Conservation (phyloP, 352 stramenopile species). For the Globisporangium recalcitrans region DNA sequence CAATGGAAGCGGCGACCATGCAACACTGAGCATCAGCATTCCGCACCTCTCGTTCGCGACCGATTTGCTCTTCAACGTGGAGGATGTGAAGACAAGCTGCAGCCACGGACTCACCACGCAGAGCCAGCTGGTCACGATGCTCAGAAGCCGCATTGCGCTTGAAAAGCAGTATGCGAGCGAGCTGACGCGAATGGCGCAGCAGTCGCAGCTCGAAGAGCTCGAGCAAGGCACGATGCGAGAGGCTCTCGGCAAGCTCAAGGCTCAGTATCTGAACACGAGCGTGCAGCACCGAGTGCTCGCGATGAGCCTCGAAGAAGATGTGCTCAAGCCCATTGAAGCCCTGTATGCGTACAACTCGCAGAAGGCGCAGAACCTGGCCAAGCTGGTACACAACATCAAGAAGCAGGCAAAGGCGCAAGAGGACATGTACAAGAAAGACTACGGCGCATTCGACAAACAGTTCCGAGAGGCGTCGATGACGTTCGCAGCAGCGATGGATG, state of each 20-base stretch:
- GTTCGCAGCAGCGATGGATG: slow-evolving; percentile 70
- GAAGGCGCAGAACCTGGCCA: slow-evolving; percentile 47
- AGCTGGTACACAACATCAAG: slow-evolving; percentile 58
- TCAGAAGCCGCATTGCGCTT: slow-evolving; percentile 65
- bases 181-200: slow-evolving; percentile 53
- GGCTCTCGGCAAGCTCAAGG: slow-evolving; percentile 51
- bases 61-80: slow-evolving; percentile 74
- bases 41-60: slow-evolving; percentile 59
- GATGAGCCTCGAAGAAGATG: slow-evolving; percentile 71
- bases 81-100: slow-evolving; percentile 53
- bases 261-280: slow-evolving; percentile 80
- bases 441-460: slow-evolving; percentile 59
- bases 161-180: slow-evolving; percentile 72
- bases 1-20: not conserved
- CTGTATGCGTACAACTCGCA: slow-evolving; percentile 51
- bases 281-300: slow-evolving; percentile 72
- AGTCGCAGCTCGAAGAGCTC: slow-evolving; percentile 51
- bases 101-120: slow-evolving; percentile 45
- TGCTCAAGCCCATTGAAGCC: slow-evolving; percentile 62
- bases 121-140: slow-evolving; percentile 48
- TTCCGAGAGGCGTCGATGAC: slow-evolving; percentile 57
- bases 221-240: slow-evolving; percentile 49
- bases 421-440: slow-evolving; percentile 72
- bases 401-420: slow-evolving; percentile 72
- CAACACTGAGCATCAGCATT: slow-evolving; percentile 4